Base-by-base conservation (phyloP, 306 rosid species). In the Begonia loranthoides region DNA sequence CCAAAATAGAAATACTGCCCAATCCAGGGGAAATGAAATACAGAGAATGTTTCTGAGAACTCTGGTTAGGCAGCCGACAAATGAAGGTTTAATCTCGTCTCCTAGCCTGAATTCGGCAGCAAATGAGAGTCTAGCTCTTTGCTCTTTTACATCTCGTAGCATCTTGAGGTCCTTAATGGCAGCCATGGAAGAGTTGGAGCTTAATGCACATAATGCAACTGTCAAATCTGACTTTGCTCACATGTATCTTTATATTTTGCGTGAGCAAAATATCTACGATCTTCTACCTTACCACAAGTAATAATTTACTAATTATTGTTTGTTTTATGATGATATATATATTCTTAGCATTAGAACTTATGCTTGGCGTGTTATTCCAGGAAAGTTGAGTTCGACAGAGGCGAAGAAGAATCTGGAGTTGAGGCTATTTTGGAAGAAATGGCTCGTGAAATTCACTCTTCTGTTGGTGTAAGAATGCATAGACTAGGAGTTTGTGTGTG, bases 181-280 rank as follows among this genome's bases (percentile, higher is more conserved):
- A 56, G 99, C 95, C 65, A 90, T 90, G 99, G 99, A 90, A 59
- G 99, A 86, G 79, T 75, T 90, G 79, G 99, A 90, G 70, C 92
- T 90, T 44, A 90, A 86, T 71, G 67, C 94, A 19, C 95, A 90
- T 70, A 90, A 86, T 70, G 68, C 92, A 57, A 65, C 77, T 51
- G 58, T 78, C 72, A 85, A 67, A 70, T 65, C 92, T 60, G 95
- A 90, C 49, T 85, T 85, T 62, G 80, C 86, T 72, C 99, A 86
- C 80, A 82, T 90, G 92, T 90, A 90, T 69, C 95, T 90, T 34
- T 76, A 80, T 79, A 57, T 85, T 74, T 71, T 86, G 60, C 89
- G 82, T 0, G 94, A 90, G 68, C 99, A 90, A 64, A 77, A 76
- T 16, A 61, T 82, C 66, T 59, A 68, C 51, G 95, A 90, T 67